A percentile compares a stretch with the other conserved stretches of the same genome.
Conservation (phyloP, 2,329 filamentous ascomycete species). For the Cadophora sp. region DNA sequence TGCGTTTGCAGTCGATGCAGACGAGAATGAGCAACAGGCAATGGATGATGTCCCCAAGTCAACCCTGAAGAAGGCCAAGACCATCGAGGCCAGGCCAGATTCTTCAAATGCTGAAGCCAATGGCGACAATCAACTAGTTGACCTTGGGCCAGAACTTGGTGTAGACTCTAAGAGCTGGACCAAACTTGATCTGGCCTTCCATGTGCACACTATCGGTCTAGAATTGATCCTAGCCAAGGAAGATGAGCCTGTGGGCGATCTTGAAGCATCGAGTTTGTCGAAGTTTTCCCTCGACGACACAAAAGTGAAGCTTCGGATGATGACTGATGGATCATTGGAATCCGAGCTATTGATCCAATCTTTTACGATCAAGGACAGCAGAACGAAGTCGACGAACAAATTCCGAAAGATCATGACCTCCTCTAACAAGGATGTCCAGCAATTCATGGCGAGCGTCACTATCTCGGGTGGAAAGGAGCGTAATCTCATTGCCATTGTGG, state of each 20-base stretch:
- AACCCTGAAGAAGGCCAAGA: conserved; percentile 38
- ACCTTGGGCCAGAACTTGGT: conserved; percentile 74
- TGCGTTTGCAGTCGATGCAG: conserved; percentile 79
- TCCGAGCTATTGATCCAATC: conserved; percentile 92
- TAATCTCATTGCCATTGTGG: conserved; percentile 87
- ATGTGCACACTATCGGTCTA: conserved; percentile 84
- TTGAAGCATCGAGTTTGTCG: conserved; percentile 83
- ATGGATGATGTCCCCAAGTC: conserved; percentile 73
- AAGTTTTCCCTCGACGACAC: conserved; percentile 95
- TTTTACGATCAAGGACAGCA: conserved; percentile 92
- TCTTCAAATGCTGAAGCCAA: conserved; percentile 17
- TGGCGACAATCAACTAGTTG: conserved; percentile 54
- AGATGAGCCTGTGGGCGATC: conserved; percentile 77
- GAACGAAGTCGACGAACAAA: conserved; percentile 89
- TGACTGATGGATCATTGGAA: conserved; percentile 89
- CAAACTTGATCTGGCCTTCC: conserved; percentile 90
- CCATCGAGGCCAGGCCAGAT: conserved; percentile 26
- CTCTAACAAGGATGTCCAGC: conserved; percentile 92
- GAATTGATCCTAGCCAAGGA: conserved; percentile 83
- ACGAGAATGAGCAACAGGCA: conserved; percentile 75
- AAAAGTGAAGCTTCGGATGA: conserved; percentile 88
- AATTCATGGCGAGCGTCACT: conserved; percentile 97
- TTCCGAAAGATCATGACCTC: conserved; percentile 98
- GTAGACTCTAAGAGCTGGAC: conserved; percentile 80
- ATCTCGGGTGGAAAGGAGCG: conserved; percentile 86